Base-by-base conservation (phyloP, 306 rosid genomes). In the Pyrus pyrifolia region DNA sequence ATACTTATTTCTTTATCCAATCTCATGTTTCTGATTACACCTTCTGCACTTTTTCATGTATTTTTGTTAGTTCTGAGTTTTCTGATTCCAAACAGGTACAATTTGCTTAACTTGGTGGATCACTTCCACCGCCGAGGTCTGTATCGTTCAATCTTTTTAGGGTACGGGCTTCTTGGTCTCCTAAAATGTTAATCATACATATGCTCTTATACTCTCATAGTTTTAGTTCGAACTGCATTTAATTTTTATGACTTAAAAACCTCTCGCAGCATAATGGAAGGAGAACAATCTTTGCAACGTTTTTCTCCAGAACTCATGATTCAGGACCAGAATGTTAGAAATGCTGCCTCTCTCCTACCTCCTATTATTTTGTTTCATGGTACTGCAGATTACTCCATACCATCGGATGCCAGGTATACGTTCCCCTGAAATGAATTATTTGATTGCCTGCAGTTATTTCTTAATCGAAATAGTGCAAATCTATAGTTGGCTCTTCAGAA, bases 191-290 rank as follows among this genome's bases (percentile, higher is more conserved):
- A 68, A 40, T 70, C 27, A 9, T 46, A 40, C 59, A 45, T 62
- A 40, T 14, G 70, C 53, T 70, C 49, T n/a, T 38, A 22, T 58
- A 52, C 40, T 78, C 52, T 76, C 38, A 53, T 31, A 74, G 44
- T 79, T 15, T 67, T 52, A 84, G 14, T 42, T 74, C 22, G 42
- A 73, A 21, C 25, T 80, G 72, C 45, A 66, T 72, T 71, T 17
- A 67, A 72, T 40, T 72, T 82, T 79, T 59, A 61, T 74, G 15
- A 38, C 63, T 81, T 81, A 40, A 8, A 75, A 68, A 63, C 81
- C 45, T 81, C n/a, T 68, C 80, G 42, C 89, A 94, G 98, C 80
- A 94, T 94, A 86, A 90, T 94, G 97, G 98, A 94, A 90, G 98
- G 96, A 77, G 97, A 91, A 79, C 85, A 91, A 78, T 88, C 94